Evolutionary conservation across 441 rosid species (phyloP).

Genomic region (Jatropha multifida): DNA sequence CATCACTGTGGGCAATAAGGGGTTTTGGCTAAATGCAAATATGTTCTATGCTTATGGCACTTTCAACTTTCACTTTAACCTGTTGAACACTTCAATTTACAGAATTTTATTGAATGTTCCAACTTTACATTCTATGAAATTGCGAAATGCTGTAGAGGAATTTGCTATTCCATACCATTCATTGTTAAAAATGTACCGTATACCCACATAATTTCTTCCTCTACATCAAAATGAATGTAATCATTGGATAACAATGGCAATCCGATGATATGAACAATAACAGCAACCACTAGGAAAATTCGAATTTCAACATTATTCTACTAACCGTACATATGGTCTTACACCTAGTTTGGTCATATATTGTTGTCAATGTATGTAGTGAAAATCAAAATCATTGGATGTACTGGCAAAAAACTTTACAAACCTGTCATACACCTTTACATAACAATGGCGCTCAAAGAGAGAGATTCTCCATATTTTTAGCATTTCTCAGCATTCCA

Average conservation of each 20-base stretch:
- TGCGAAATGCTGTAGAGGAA: not conserved
- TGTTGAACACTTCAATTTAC: too few species aligned
- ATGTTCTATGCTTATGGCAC: too few species aligned
- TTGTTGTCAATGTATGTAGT: not conserved
- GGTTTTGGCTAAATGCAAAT: too few species aligned
- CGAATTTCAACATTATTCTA: constrained; percentile 15
- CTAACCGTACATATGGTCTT: not conserved
- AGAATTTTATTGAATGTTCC: too few species aligned
- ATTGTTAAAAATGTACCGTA: not conserved
- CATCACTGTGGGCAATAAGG: too few species aligned
- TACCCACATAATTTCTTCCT: not conserved
- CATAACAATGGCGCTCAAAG: constrained; percentile 37
- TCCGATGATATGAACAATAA: not conserved
- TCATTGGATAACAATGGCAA: not conserved
- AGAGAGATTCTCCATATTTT: constrained; percentile 64
- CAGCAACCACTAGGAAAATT: constrained; percentile 8
- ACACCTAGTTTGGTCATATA: constrained; percentile 2
- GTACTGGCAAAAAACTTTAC: constrained; percentile 17
- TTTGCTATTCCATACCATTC: not conserved
- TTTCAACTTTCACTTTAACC: too few species aligned
- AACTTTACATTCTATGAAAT: too few species aligned
- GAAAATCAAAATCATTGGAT: constrained; percentile 1
- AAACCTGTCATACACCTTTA: constrained; percentile 18
- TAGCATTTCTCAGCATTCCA: constrained; percentile 43
- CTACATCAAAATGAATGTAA: not conserved